Base-by-base conservation (phyloP, 306 rosid species). In the Luffa acutangula region DNA sequence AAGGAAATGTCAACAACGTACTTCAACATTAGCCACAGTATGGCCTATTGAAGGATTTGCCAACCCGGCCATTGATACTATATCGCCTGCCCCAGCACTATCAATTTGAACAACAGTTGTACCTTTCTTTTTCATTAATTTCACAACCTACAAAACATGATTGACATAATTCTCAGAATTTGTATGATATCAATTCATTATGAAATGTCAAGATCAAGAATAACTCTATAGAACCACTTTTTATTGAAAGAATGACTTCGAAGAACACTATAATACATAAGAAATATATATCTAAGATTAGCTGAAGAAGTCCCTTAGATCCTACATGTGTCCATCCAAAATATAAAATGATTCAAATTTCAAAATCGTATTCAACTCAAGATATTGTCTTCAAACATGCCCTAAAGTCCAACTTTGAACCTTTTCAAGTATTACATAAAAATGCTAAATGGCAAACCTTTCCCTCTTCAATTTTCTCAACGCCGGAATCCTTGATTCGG, bases 21-120 rank as follows among this genome's bases (percentile, higher is more conserved):
- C 99, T 90, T 92, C 97, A 48, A 78, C 84, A n/a, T 76, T 90
- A 80, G 96, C 86, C 74, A 95, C 92, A 9, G 99, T 95, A 81
- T 95, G 92, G 83, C 99, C 99, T 76, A 95, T 95, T 78, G 96
- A 72, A 64, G 97, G 99, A 75, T 67, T 85, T 78, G 96, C 81
- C 81, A 93, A 84, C 80, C 99, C 99, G 69, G 97, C 97, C 88
- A 95, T 83, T 71, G 99, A 95, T 78, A 95, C 79, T 69, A 95
- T 95, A 88, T 95, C 99, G 37, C 97, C 99, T 21, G 99, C 99
- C 77, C 99, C 99, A 78, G 97, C 99, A 88, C 90, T 79, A 64
- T 95, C 97, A 76, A 79, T 86, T 65, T 82, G 88, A 85, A 87
- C 91, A 88, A 89, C 88, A 85, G 42, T 63, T 0, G 99, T 93